phyloP scores from a whole-genome alignment of 495 filamentous ascomycete genomes.

The Penicillium angulare region DNA sequence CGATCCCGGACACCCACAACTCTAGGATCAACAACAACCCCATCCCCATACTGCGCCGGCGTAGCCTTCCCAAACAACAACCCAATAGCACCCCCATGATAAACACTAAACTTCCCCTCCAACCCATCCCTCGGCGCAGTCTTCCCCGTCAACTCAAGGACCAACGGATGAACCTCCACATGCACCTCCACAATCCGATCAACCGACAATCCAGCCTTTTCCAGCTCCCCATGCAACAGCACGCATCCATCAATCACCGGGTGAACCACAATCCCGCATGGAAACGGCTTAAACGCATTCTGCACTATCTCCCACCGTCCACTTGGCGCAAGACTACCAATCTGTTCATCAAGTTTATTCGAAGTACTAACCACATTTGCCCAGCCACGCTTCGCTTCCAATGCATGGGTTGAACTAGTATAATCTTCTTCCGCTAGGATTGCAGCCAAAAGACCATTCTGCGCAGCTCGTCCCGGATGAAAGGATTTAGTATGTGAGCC shows the following conservation, averaged over 20 bases:
- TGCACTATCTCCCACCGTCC: slow-evolving; percentile 48
- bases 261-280: slow-evolving; percentile 58
- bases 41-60: slow-evolving; percentile 48
- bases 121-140: slow-evolving; percentile 47
- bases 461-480: slow-evolving; percentile 51
- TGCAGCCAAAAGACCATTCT: slow-evolving; percentile 51
- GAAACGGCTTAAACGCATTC: slow-evolving; percentile 57
- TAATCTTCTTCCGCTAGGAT: slow-evolving; percentile 46
- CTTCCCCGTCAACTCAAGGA: slow-evolving; percentile 54
- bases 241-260: slow-evolving; percentile 52
- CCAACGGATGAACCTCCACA: slow-evolving; percentile 50
- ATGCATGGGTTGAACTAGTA: slow-evolving; percentile 42
- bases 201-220: slow-evolving; percentile 14
- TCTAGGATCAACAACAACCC: slow-evolving; percentile 34
- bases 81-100: slow-evolving; percentile 49
- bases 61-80: slow-evolving; percentile 50
- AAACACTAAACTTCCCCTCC: slow-evolving; percentile 55
- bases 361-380: slow-evolving; percentile 43
- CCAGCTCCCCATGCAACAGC: slow-evolving; percentile 40
- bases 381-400: slow-evolving; percentile 57
- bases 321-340: slow-evolving; percentile 7
- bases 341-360: slow-evolving; percentile 12
- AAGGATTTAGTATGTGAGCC: slow-evolving; percentile 56
- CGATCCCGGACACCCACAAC: slow-evolving; percentile 40
- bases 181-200: slow-evolving; percentile 16